These are phyloP conservation scores for Isabelozyma heimii DNA, from an alignment of 805 yeast species.

Conservation along the genomic window DNA sequence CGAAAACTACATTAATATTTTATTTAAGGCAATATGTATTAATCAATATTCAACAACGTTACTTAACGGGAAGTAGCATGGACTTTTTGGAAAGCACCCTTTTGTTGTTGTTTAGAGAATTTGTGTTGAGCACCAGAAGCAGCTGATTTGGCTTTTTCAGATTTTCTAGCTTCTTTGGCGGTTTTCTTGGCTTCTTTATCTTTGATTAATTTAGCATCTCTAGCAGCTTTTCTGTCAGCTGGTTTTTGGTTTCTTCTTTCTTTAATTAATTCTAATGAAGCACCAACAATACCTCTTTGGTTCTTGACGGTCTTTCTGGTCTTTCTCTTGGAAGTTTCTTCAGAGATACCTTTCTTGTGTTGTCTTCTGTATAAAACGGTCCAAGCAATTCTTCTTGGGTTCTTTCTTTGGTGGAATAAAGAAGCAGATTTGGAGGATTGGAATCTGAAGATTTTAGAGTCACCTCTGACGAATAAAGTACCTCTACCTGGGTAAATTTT, in stretches of 20 bases:
- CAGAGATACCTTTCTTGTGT: constrained; percentile 99
- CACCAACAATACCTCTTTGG: constrained; percentile 99
- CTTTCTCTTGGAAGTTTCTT: constrained; percentile 97
- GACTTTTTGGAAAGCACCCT: constrained; percentile 98
- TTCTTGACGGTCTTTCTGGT: constrained; percentile 95
- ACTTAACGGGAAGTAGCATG: constrained; percentile 93
- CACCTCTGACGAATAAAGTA: constrained; percentile 98
- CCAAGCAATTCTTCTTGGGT: constrained; percentile 99
- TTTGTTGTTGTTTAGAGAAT: constrained; percentile 93
- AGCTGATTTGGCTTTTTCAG: constrained; percentile 81
- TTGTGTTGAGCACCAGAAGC: constrained; percentile 64
- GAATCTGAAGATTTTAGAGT: constrained; percentile 99
- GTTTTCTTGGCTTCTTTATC: constrained; percentile 89
- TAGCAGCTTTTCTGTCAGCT: constrained; percentile 96
- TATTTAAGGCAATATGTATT: not conserved
- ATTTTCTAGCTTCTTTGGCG: constrained; percentile 92
- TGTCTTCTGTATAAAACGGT: constrained; percentile 99
- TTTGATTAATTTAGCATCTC: constrained; percentile 82
- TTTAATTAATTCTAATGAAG: constrained; percentile 96
- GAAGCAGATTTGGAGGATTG: constrained; percentile 96
- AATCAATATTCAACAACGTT: not conserved
- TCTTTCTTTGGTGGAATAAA: constrained; percentile 99
- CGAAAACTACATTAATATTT: constrained; percentile 4
- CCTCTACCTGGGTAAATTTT: constrained; percentile 99
- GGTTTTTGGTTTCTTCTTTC: constrained; percentile 96